phyloP scores from a whole-genome alignment of 345 rosid genomes.

The Salix koriyanagi region DNA sequence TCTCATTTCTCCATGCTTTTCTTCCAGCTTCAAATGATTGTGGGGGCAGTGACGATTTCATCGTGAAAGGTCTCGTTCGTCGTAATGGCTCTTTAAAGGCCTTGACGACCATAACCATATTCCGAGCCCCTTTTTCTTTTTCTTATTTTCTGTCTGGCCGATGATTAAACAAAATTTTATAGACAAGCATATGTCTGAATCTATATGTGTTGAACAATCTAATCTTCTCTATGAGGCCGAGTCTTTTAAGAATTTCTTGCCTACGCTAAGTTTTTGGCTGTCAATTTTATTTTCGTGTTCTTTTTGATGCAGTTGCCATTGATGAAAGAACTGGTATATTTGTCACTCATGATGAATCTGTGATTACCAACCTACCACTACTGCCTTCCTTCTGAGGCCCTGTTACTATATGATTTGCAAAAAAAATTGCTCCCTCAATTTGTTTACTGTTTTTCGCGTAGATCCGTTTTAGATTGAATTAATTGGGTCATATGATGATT shows the following conservation, averaged over 20 bases:
- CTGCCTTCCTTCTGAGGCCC: conserved; percentile 80
- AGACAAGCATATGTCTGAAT: conserved; percentile 97
- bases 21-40: background rate
- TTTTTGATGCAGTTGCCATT: conserved; percentile 6
- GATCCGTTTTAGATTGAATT: no score
- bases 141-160: conserved; percentile 33
- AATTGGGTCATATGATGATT: conserved; percentile 63
- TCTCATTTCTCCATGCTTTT: no score
- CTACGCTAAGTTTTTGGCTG: background rate
- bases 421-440: no score
- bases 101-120: conserved; percentile 99
- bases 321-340: conserved; percentile 35
- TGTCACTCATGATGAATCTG: conserved; percentile 18
- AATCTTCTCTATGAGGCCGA: conserved; percentile 96
- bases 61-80: conserved; percentile 92
- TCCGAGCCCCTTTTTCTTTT: conserved; percentile 46
- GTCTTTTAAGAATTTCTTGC: background rate
- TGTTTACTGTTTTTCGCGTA: background rate
- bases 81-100: conserved; percentile 64
- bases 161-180: conserved; percentile 46
- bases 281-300: background rate
- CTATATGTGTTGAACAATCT: conserved; percentile 48
- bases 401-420: background rate
- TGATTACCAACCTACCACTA: conserved; percentile 46
- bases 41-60: conserved; percentile 56